These are phyloP conservation scores for Nasturtium officinale DNA, from an alignment of 345 rosid species.

Conservation along the genomic window DNA sequence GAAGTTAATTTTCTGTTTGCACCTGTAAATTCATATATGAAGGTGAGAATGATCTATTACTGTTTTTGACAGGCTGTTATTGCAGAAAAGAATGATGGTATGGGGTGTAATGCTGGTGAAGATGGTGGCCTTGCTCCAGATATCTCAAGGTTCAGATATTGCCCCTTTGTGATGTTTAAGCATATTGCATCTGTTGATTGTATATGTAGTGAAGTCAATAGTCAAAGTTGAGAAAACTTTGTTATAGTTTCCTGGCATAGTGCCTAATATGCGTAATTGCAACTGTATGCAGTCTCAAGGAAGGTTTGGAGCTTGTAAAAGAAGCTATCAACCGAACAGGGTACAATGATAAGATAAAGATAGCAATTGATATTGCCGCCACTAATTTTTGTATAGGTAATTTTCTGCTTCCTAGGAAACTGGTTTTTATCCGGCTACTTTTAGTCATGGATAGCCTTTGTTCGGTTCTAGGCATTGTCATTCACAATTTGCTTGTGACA, in stretches of 20 bases:
- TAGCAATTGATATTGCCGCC: constrained; percentile 90
- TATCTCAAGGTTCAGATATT: constrained; percentile 66
- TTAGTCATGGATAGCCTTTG: constrained; percentile 17
- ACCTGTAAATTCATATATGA: background rate
- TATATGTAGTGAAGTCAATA: background rate
- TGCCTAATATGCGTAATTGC: constrained; percentile 18
- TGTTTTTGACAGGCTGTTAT: constrained; percentile 76
- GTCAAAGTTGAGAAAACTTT: constrained; percentile 12
- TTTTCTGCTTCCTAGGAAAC: constrained; percentile 27
- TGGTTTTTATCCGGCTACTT: constrained; percentile 9
- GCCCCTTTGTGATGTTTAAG: constrained; percentile 29
- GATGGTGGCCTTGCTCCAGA: constrained; percentile 97
- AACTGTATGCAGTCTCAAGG: constrained; percentile 67
- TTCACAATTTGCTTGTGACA: constrained; percentile 22
- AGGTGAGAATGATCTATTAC: constrained; percentile 39
- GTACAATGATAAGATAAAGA: constrained; percentile 78
- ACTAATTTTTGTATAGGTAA: constrained; percentile 86
- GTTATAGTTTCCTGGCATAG: constrained; percentile 8
- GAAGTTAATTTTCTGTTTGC: constrained; percentile 12
- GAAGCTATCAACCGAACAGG: constrained; percentile 94
- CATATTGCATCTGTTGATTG: constrained; percentile 12
- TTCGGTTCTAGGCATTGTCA: constrained; percentile 23
- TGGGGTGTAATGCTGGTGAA: constrained; percentile 87
- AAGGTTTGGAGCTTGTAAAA: constrained; percentile 88
- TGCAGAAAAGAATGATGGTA: constrained; percentile 70